Evolutionary conservation across 2,329 filamentous ascomycete species (phyloP).

Genomic region (Ilyonectria sp.): DNA sequence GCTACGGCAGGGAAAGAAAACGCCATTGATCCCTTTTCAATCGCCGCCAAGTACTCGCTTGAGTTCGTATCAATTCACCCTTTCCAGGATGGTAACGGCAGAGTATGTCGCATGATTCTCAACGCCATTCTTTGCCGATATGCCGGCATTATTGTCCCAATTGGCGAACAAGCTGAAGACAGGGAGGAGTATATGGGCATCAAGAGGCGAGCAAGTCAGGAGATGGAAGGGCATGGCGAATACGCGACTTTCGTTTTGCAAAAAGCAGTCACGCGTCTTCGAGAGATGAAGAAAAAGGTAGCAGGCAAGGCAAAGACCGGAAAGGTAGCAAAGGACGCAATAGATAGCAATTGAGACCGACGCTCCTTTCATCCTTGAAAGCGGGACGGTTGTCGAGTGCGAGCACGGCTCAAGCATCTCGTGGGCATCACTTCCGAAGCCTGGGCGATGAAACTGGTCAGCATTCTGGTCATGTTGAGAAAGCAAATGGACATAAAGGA

Average conservation of each 20-base stretch:
- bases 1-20: background rate
- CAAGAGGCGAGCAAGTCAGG: slow-evolving; percentile 40
- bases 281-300: slow-evolving; percentile 44
- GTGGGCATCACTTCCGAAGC: too few relatives aligned
- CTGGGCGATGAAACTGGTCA: too few relatives aligned
- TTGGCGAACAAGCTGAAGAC: slow-evolving; percentile 43
- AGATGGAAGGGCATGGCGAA: slow-evolving; percentile 48
- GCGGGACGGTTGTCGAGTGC: too few relatives aligned
- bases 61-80: slow-evolving; percentile 57
- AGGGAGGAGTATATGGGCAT: slow-evolving; percentile 42
- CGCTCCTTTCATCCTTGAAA: too few relatives aligned
- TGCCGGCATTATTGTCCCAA: slow-evolving; percentile 38
- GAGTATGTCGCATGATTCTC: slow-evolving; percentile 55
- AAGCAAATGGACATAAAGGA: too few relatives aligned
- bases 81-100: slow-evolving; percentile 57
- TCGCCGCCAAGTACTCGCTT: slow-evolving; percentile 48
- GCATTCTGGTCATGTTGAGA: too few relatives aligned
- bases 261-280: slow-evolving; percentile 24
- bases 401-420: too few relatives aligned
- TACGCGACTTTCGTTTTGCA: slow-evolving; percentile 47
- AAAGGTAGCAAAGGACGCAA: too few relatives aligned
- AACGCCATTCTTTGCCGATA: slow-evolving; percentile 55
- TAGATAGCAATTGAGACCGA: too few relatives aligned
- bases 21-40: slow-evolving; percentile 48
- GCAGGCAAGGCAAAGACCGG: background rate